phyloP scores from a whole-genome alignment of 148 eudicot genomes.

The Cornus florida region DNA sequence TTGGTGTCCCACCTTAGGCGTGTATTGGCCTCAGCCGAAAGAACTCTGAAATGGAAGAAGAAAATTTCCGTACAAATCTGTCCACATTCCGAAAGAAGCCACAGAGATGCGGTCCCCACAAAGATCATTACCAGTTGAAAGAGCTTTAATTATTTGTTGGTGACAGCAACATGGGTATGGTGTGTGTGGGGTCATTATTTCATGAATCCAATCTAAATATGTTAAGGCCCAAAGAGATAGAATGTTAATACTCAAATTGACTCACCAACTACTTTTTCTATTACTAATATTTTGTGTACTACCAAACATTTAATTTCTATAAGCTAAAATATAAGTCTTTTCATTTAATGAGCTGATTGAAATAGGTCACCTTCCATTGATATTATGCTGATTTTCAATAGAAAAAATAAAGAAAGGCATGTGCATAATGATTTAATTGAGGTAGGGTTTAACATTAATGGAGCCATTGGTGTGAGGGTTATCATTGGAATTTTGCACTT shows the following conservation, averaged over 20 bases:
- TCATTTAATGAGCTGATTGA: neutral
- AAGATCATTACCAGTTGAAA: too few species aligned
- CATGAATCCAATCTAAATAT: neutral
- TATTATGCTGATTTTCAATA: neutral
- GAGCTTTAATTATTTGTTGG: neutral
- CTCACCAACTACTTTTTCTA: neutral
- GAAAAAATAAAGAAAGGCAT: neutral
- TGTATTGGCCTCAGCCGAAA: too few species aligned
- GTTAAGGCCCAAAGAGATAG: neutral
- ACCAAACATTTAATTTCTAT: neutral
- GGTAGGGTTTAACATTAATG: neutral
- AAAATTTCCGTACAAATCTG: too few species aligned
- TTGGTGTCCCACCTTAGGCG: too few species aligned
- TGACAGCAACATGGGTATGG: neutral
- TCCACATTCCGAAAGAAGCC: neutral
- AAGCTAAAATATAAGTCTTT: too few species aligned
- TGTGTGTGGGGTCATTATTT: neutral
- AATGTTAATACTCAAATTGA: neutral
- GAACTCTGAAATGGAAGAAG: too few species aligned
- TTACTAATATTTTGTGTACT: too few species aligned
- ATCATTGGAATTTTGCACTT: neutral
- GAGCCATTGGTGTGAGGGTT: neutral
- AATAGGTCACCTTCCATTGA: neutral
- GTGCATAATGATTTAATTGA: neutral
- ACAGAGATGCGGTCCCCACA: neutral